Conservation (phyloP, 306 rosid genomes). For the Hylodesmum podocarpum region DNA sequence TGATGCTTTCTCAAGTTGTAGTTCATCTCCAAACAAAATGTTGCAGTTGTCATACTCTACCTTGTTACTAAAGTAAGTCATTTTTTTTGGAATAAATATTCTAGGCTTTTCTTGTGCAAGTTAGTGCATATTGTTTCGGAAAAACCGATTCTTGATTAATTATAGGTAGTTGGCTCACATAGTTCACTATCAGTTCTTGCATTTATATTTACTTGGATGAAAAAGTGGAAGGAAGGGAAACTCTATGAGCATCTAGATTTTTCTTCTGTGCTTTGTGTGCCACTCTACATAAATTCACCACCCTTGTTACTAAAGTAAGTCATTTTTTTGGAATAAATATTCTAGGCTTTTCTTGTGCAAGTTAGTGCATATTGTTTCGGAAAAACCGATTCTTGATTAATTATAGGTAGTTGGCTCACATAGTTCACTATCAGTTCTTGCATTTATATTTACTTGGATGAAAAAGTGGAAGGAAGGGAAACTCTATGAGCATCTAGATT, state of each 20-base stretch:
- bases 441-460: slow-evolving; percentile 5
- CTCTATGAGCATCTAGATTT: too few species aligned
- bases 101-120: background rate
- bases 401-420: slow-evolving; percentile 9
- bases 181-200: background rate
- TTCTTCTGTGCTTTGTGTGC: too few species aligned
- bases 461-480: slow-evolving; percentile 1
- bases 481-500: slow-evolving; percentile 10
- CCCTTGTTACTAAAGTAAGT: slow-evolving; percentile 89
- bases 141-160: background rate
- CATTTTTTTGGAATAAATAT: background rate
- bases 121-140: background rate
- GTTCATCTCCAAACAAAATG: slow-evolving; percentile 77
- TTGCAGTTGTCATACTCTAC: slow-evolving; percentile 81
- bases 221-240: too few species aligned
- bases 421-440: background rate
- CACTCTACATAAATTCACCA: too few species aligned
- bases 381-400: background rate
- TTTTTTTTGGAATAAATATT: background rate
- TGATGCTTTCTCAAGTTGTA: slow-evolving; percentile 80
- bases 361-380: background rate
- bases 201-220: slow-evolving; percentile 13
- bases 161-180: slow-evolving; percentile 3
- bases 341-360: background rate
- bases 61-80: slow-evolving; percentile 82